Percentiles rank a stretch among this genome's conserved stretches.
phyloP scores from a whole-genome alignment of 371 early-diverging fungal genomes.

The Batrachochytrium dendrobatidis region DNA sequence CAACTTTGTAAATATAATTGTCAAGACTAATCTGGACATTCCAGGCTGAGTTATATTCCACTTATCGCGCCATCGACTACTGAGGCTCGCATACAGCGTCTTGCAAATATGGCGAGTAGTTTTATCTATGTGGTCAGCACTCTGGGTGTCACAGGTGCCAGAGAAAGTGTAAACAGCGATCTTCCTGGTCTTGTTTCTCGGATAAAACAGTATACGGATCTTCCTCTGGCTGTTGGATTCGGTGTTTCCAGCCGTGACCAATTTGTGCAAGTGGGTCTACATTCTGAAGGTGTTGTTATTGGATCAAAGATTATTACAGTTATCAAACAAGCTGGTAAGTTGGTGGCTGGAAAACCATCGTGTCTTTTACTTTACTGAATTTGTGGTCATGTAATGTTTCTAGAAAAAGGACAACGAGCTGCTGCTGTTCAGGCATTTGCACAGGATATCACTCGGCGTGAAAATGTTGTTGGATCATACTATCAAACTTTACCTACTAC shows the following conservation, averaged over 20 bases:
- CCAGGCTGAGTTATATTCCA: conserved; percentile 80
- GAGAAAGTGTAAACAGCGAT: conserved; percentile 54
- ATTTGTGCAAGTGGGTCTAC: conserved; percentile 72
- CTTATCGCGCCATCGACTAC: conserved; percentile 91
- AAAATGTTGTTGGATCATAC: conserved; percentile 1
- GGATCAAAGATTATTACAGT: conserved; percentile 83
- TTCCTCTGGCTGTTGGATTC: conserved; percentile 94
- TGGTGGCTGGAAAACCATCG: not conserved
- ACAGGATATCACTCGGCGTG: conserved; percentile 17
- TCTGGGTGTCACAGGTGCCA: conserved; percentile 87
- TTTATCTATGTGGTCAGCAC: conserved; percentile 94
- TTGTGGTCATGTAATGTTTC: not conserved
- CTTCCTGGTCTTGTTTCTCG: conserved; percentile 66
- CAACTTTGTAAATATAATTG: not conserved
- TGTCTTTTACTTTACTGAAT: not conserved
- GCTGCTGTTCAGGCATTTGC: conserved; percentile 25
- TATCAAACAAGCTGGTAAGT: conserved; percentile 49
- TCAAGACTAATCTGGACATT: not conserved
- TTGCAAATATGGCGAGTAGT: conserved; percentile 74
- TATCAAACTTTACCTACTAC: too few species aligned
- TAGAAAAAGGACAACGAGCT: conserved; percentile 36
- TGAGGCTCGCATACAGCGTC: conserved; percentile 67
- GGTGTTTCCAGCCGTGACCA: conserved; percentile 88
- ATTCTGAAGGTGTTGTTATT: conserved; percentile 91
- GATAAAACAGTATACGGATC: conserved; percentile 61